Evolutionary conservation across 2,329 filamentous ascomycete species (phyloP).

Genomic region (Epichloe gansuensis): DNA sequence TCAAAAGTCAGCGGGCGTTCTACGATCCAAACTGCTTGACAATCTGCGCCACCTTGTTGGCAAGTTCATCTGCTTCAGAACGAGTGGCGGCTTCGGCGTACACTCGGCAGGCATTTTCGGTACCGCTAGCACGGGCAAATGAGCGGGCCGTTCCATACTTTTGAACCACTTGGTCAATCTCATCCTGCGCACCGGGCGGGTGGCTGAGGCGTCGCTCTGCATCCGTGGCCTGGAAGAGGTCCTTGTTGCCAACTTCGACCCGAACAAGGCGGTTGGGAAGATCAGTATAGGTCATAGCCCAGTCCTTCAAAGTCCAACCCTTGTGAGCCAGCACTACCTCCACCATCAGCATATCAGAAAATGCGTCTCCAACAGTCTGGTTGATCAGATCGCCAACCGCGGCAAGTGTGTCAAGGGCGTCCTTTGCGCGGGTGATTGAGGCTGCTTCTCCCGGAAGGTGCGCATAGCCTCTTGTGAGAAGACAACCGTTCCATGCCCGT

Average conservation of each 20-base stretch:
- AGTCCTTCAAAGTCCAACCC: conserved; percentile 78
- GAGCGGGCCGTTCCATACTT: conserved; percentile 84
- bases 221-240: conserved; percentile 81
- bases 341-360: conserved; percentile 91
- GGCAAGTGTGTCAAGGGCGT: conserved; percentile 72
- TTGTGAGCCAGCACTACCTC: conserved; percentile 96
- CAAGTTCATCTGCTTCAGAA: conserved; percentile 82
- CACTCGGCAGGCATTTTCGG: conserved; percentile 89
- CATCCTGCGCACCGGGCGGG: conserved; percentile 65
- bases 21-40: conserved; percentile 46
- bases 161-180: conserved; percentile 77
- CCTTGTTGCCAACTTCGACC: conserved; percentile 79
- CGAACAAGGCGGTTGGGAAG: conserved; percentile 91
- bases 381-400: conserved; percentile 89
- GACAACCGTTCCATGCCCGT: conserved; percentile 91
- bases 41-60: conserved; percentile 66
- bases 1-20: conserved; percentile 4
- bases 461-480: conserved; percentile 79
- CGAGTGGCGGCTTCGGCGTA: conserved; percentile 90
- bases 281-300: conserved; percentile 86
- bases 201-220: conserved; percentile 79
- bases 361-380: conserved; percentile 91
- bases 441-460: conserved; percentile 65
- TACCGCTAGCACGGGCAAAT: conserved; percentile 87
- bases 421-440: conserved; percentile 82